These are phyloP conservation scores for Cercospora brassicicola DNA, from an alignment of 2,329 filamentous ascomycete genomes.

Conservation along the genomic window DNA sequence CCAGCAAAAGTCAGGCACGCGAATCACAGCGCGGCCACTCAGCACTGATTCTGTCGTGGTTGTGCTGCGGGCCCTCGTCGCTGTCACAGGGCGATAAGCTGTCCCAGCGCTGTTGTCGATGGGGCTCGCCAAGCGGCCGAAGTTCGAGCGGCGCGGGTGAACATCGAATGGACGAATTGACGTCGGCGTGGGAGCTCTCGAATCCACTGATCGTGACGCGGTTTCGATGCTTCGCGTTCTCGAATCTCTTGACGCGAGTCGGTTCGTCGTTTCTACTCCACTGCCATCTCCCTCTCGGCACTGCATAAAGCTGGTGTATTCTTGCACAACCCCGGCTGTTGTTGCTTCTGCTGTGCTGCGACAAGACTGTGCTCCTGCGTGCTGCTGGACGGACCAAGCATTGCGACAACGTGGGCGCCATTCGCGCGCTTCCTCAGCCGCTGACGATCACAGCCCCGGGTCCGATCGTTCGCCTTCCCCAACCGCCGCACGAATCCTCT, in stretches of 20 bases:
- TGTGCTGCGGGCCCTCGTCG: neutral
- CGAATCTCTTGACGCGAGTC: neutral
- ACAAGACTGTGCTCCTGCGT: neutral
- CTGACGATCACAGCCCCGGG: neutral
- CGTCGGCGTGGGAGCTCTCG: neutral
- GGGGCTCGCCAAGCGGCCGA: constrained; percentile 7
- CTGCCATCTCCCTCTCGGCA: neutral
- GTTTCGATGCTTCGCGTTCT: neutral
- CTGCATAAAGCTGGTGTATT: neutral
- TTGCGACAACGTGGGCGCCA: constrained; percentile 6
- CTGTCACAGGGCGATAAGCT: neutral
- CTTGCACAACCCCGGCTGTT: neutral
- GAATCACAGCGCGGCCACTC: neutral
- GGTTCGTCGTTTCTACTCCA: neutral
- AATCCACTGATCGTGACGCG: neutral
- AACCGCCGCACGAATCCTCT: neutral
- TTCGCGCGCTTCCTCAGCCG: neutral
- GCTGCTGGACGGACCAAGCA: neutral
- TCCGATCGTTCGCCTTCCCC: neutral
- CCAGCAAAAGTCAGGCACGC: neutral
- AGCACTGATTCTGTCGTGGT: neutral
- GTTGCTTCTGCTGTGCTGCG: neutral
- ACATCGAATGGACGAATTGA: neutral
- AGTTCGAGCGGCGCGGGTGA: neutral
- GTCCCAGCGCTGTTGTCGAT: neutral